Conservation (phyloP, 768 basidiomycete species). For the Boletales sp. region DNA sequence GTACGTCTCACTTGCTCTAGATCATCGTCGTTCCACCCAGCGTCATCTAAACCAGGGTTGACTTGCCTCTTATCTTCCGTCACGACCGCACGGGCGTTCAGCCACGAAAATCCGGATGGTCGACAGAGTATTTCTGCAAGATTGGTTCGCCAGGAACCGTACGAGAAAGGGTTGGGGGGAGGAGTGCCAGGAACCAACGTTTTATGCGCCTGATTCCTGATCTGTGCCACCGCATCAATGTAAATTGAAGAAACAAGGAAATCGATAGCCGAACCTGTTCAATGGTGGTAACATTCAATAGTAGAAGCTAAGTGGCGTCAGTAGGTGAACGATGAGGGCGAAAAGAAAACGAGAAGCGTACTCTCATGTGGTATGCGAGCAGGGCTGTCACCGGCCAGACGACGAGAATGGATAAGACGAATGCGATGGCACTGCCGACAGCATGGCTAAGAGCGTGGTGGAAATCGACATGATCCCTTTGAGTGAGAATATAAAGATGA, state of each 20-base stretch:
- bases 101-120: slow-evolving; percentile 77
- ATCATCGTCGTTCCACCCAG: slow-evolving; percentile 25
- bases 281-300: slow-evolving; percentile 92
- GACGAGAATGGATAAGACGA: slow-evolving; percentile 64
- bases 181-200: slow-evolving; percentile 57
- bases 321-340: slow-evolving; percentile 1
- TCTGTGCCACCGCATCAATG: slow-evolving; percentile 40
- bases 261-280: slow-evolving; percentile 66
- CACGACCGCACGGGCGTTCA: slow-evolving; percentile 55
- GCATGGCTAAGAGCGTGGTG: slow-evolving; percentile 45
- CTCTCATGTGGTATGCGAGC: slow-evolving; percentile 80
- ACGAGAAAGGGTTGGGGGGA: slow-evolving; percentile 85
- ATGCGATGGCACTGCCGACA: slow-evolving; percentile 78
- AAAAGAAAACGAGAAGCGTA: slow-evolving; percentile 39
- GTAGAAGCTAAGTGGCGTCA: slow-evolving; percentile 50
- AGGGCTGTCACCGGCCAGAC: slow-evolving; percentile 84
- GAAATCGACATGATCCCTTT: slow-evolving; percentile 46
- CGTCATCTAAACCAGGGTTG: slow-evolving; percentile 60
- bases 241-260: neutral
- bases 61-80: slow-evolving; percentile 71
- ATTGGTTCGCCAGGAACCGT: slow-evolving; percentile 73
- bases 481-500: slow-evolving; percentile 70
- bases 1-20: slow-evolving; percentile 16
- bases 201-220: slow-evolving; percentile 82
- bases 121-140: slow-evolving; percentile 74